phyloP scores from a whole-genome alignment of 495 filamentous ascomycete genomes.

The Parmelia sp. region DNA sequence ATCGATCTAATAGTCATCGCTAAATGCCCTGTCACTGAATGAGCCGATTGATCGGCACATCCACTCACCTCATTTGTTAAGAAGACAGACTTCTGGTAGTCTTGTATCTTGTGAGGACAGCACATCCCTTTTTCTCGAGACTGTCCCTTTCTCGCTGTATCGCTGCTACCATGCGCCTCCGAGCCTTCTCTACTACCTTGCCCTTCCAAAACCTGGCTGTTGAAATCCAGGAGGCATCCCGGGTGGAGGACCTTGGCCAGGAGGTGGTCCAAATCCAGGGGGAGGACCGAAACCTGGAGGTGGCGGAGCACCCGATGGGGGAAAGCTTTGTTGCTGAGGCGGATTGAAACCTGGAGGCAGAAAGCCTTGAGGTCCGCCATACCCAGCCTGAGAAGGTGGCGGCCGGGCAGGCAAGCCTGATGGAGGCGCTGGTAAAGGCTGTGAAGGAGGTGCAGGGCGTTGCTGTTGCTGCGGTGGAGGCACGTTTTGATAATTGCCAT shows the following conservation, averaged over 20 bases:
- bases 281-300: conserved; percentile 52
- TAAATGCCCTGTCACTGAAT: not conserved
- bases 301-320: conserved; percentile 39
- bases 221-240: conserved; percentile 48
- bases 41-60: not conserved
- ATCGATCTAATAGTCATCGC: not conserved
- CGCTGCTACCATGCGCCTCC: not conserved
- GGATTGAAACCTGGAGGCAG: conserved; percentile 50
- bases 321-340: conserved; percentile 38
- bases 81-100: not conserved
- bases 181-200: conserved; percentile 30
- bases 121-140: not conserved
- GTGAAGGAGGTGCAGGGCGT: conserved; percentile 38
- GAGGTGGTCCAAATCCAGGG: conserved; percentile 44
- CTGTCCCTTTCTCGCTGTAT: not conserved
- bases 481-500: conserved; percentile 35
- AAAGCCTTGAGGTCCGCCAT: conserved; percentile 69
- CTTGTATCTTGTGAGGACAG: not conserved
- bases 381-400: conserved; percentile 69
- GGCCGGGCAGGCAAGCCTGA: conserved; percentile 73
- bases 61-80: not conserved
- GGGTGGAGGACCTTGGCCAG: conserved; percentile 35
- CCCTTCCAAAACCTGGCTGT: conserved; percentile 42
- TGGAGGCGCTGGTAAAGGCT: conserved; percentile 57
- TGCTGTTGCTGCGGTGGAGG: conserved; percentile 38